A percentile compares a stretch with the other conserved stretches of the same genome.
phyloP scores from a whole-genome alignment of 192 early-diverging fungal species.

The Backusella circina region DNA sequence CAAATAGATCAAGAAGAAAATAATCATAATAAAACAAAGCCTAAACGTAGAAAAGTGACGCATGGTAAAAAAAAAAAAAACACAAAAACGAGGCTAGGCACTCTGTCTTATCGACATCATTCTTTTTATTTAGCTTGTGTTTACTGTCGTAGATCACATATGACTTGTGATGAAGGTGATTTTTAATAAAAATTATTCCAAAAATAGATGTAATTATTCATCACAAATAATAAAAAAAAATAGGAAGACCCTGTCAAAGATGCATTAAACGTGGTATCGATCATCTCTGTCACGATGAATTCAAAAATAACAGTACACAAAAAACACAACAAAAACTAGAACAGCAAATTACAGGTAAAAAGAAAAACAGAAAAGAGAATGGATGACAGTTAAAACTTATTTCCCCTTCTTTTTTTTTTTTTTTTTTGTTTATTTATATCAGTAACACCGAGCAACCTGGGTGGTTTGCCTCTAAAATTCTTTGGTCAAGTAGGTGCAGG shows the following conservation, averaged over 20 bases:
- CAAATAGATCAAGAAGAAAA: not conserved
- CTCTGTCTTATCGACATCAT: not conserved
- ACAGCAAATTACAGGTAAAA: conserved; percentile 18
- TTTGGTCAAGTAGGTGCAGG: conserved; percentile 35
- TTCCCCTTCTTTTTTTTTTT: conserved; percentile 7
- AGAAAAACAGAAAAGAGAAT: not conserved
- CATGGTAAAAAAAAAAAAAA: not conserved
- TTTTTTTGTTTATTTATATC: too few species aligned
- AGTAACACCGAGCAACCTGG: conserved; percentile 22
- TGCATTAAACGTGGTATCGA: conserved; percentile 93
- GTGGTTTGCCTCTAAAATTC: conserved; percentile 30
- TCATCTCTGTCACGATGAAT: conserved; percentile 87
- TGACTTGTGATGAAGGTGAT: conserved; percentile 88
- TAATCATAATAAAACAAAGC: not conserved
- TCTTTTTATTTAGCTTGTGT: conserved; percentile 72
- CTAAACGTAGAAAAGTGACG: not conserved
- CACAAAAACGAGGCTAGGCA: not conserved
- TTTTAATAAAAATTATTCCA: not conserved
- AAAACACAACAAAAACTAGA: conserved; percentile 4
- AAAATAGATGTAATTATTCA: not conserved
- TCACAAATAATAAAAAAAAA: not conserved
- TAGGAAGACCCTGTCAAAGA: conserved; percentile 80
- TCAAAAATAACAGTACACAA: conserved; percentile 42
- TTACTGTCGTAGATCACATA: conserved; percentile 92
- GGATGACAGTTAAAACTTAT: not conserved